A percentile compares a stretch with the other conserved stretches of the same genome.
Conservation (phyloP, 345 rosid species). For the Lagerstroemia speciosa region DNA sequence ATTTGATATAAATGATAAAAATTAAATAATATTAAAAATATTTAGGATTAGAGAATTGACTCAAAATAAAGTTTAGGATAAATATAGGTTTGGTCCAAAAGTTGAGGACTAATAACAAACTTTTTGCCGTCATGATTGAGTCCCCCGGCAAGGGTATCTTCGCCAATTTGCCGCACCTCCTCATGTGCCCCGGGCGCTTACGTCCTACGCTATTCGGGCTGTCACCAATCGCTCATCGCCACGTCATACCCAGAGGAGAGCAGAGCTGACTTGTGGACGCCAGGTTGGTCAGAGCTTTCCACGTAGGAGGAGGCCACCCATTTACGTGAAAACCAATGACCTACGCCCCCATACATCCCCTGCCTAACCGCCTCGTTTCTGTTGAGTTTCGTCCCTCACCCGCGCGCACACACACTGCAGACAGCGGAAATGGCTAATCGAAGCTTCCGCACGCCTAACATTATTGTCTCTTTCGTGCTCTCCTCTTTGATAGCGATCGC, state of each 20-base stretch:
- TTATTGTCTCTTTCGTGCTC: conserved; percentile 27
- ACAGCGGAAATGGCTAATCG: conserved; percentile 29
- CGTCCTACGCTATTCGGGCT: conserved; percentile 8
- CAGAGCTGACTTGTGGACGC: not conserved
- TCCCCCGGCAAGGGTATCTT: not conserved
- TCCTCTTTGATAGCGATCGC: conserved; percentile 31
- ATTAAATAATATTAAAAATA: too few species aligned
- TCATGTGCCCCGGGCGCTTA: not conserved
- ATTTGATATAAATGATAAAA: too few species aligned
- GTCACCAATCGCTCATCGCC: conserved; percentile 28
- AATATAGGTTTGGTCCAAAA: too few species aligned
- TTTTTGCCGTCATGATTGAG: too few species aligned
- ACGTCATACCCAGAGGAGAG: conserved; percentile 32
- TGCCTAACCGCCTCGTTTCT: conserved; percentile 8
- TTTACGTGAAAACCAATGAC: not conserved
- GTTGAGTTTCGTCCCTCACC: not conserved
- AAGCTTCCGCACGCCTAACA: conserved; percentile 21
- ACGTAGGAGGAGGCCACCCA: conserved; percentile 10
- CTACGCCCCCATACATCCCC: conserved; percentile 13
- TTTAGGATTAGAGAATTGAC: too few species aligned
- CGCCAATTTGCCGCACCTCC: not conserved
- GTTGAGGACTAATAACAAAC: too few species aligned
- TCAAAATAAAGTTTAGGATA: too few species aligned
- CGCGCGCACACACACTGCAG: conserved; percentile 4
- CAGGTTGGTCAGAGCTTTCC: conserved; percentile 13